Percentiles rank a stretch among this genome's conserved stretches.
Conservation (phyloP, 2,329 filamentous ascomycete genomes). For the Fusarium sp. region DNA sequence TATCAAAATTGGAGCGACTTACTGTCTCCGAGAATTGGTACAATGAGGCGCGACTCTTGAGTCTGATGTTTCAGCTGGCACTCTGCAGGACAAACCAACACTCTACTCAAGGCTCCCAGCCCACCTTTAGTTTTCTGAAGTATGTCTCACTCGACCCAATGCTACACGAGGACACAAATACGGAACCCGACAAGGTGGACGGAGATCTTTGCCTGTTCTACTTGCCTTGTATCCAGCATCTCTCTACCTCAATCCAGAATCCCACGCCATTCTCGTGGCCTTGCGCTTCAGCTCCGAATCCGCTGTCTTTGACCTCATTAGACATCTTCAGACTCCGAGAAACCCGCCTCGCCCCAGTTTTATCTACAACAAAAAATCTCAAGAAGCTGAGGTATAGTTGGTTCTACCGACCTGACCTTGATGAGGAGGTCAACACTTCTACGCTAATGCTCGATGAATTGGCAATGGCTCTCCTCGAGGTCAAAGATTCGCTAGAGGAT, state of each 20-base stretch:
- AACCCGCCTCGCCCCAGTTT: neutral
- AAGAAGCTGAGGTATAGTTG: slow-evolving; percentile 8
- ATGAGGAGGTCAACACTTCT: neutral
- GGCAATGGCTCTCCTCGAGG: neutral
- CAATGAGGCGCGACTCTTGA: neutral
- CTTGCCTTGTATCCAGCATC: neutral
- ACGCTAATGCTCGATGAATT: neutral
- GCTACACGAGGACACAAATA: neutral
- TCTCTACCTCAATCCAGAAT: slow-evolving; percentile 13
- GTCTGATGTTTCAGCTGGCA: neutral
- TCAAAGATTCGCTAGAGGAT: neutral
- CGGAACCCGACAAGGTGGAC: neutral
- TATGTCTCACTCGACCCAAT: neutral
- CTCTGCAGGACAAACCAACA: neutral
- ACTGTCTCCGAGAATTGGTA: neutral
- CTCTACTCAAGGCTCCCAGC: neutral
- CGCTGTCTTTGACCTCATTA: neutral
- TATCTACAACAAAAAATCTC: neutral
- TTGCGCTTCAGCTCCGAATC: neutral
- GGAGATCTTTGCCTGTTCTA: slow-evolving; percentile 3
- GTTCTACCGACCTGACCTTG: slow-evolving; percentile 3
- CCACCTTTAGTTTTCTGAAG: neutral
- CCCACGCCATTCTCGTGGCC: slow-evolving; percentile 13
- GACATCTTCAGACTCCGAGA: slow-evolving; percentile 15
- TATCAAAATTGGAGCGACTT: neutral